These are phyloP conservation scores for Alternaria postmessia DNA, from an alignment of 2,329 filamentous ascomycete genomes.

Conservation along the genomic window DNA sequence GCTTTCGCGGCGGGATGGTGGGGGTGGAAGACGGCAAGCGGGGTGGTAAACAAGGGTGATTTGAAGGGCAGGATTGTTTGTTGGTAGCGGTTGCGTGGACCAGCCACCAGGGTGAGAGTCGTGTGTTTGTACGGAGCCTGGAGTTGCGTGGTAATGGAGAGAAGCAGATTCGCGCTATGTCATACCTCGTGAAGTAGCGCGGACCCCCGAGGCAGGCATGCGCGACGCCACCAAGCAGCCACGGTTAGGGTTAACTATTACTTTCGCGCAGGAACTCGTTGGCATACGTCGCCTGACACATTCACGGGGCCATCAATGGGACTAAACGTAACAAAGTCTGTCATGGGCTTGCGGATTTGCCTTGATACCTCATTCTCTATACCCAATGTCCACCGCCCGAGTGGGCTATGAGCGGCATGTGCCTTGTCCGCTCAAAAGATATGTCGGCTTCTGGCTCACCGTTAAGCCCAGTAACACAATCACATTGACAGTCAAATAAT, in stretches of 20 bases:
- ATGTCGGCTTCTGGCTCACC: not conserved
- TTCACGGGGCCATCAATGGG: not conserved
- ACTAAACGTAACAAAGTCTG: not conserved
- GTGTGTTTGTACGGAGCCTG: conserved; percentile 3
- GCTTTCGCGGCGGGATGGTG: conserved; percentile 23
- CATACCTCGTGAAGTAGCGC: conserved; percentile 19
- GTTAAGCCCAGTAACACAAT: not conserved
- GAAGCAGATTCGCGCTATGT: conserved; percentile 24
- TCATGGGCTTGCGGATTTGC: not conserved
- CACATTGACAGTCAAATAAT: not conserved
- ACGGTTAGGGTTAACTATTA: not conserved
- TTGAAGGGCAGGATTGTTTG: not conserved
- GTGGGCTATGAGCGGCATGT: not conserved
- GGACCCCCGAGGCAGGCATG: conserved; percentile 18
- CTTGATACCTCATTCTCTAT: not conserved
- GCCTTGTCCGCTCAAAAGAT: not conserved
- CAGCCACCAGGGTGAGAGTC: conserved; percentile 23
- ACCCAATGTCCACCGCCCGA: not conserved
- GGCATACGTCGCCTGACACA: not conserved
- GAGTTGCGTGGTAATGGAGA: conserved; percentile 12
- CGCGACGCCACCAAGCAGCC: conserved; percentile 12
- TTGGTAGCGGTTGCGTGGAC: conserved; percentile 21
- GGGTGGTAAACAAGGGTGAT: not conserved
- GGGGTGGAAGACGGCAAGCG: conserved; percentile 5
- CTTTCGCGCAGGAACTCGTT: not conserved